A percentile compares a stretch with the other conserved stretches of the same genome.
phyloP scores from a whole-genome alignment of 108 stramenopile species.

The Seminavis robusta region DNA sequence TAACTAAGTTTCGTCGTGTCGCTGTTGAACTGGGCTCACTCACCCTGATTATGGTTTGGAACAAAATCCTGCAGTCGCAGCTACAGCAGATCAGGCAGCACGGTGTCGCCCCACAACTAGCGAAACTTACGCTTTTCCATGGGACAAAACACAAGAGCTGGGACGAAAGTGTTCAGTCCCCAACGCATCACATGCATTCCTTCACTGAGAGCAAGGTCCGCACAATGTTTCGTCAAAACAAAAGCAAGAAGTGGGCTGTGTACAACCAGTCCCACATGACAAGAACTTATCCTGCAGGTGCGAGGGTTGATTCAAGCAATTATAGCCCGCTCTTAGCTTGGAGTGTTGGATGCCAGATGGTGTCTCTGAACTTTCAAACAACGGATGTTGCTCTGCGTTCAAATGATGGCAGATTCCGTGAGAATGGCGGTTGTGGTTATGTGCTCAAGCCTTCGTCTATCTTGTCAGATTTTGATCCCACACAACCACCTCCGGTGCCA shows the following conservation, averaged over 20 bases:
- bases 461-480: slow-evolving; percentile 19
- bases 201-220: slow-evolving; percentile 69
- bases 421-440: slow-evolving; percentile 96
- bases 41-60: too few species aligned
- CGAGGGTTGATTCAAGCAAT: slow-evolving; percentile 87
- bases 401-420: slow-evolving; percentile 90
- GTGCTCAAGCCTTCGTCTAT: slow-evolving; percentile 77
- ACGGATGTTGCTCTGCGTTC: slow-evolving; percentile 66
- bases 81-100: neutral
- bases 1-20: too few species aligned
- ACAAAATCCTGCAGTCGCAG: too few species aligned
- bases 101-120: slow-evolving; percentile 52
- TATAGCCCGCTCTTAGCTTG: slow-evolving; percentile 86
- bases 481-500: slow-evolving; percentile 5
- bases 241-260: slow-evolving; percentile 55
- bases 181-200: slow-evolving; percentile 74
- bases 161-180: slow-evolving; percentile 30
- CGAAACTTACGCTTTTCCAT: slow-evolving; percentile 72
- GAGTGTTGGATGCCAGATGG: slow-evolving; percentile 85
- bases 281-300: slow-evolving; percentile 87
- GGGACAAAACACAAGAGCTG: slow-evolving; percentile 52
- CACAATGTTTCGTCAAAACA: slow-evolving; percentile 30
- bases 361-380: slow-evolving; percentile 94
- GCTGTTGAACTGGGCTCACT: neutral
- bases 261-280: slow-evolving; percentile 85